Evolutionary conservation across 768 basidiomycete genomes (phyloP), one percentile per base, ranked within the genome.

Genomic region (Pluteus cervinus): DNA sequence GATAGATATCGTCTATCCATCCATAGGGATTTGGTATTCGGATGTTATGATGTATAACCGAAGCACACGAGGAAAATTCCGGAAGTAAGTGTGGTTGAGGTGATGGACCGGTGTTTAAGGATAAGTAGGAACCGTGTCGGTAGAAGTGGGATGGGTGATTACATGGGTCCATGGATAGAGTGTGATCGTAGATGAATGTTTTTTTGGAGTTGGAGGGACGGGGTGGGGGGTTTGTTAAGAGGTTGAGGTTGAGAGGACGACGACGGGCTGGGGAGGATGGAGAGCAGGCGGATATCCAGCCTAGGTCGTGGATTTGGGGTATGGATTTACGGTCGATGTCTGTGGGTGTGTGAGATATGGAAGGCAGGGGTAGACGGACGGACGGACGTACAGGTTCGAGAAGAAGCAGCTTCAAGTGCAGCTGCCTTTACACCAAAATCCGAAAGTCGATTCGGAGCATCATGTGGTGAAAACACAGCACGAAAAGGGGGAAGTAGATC

Each of bases 1-100:
- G 58, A 7, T 51, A 50, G 4, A 66, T 52, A 10, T 69, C 69
- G 5, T 63, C 67, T 0, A 66, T 35, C 72, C 72, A 79, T 11
- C 57, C 64, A 33, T 73, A 72, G 0, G 67, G 63, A 2, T 61
- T 61, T 1, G 73, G 66, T 3, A 69, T 61, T 22, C 70, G 70
- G 30, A 82, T 75, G 43, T 81, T 71, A 34, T 72, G 69, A 40
- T 81, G 76, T 6, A 80, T 37, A 2, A 54, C 37, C 1, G 76
- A 73, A 0, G 67, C 57, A 41, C 69, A 76, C 31, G 66, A 65
- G 4, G 72, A 68, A 46, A 82, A 80, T 16, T 70, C 64, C 0
- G 77, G 79, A 0, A 75, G 48, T 44, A 77, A 49, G 1, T 47
- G 53, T 1, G 14, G 32, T 37, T 66, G 62, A 1, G 76, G 73